These are phyloP conservation scores for Cladophialophora psammophila DNA, from an alignment of 2,329 filamentous ascomycete species.

Conservation along the genomic window DNA sequence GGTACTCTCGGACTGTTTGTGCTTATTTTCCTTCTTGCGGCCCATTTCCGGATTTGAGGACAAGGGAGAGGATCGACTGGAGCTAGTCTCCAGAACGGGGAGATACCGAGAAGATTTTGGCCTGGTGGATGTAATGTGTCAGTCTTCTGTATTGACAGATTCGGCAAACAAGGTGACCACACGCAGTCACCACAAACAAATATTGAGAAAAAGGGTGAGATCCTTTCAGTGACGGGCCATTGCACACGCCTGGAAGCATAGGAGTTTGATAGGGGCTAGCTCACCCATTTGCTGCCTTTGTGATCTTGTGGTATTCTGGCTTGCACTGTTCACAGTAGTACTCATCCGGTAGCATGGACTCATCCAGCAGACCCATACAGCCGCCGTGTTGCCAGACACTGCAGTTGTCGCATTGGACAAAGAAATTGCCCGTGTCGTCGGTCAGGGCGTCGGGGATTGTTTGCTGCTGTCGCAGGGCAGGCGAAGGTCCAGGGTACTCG, in stretches of 20 bases:
- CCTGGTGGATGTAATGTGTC: slow-evolving; percentile 48
- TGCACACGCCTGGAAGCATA: slow-evolving; percentile 14
- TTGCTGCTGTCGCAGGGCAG: slow-evolving; percentile 33
- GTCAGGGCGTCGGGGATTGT: slow-evolving; percentile 20
- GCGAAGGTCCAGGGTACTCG: slow-evolving; percentile 80
- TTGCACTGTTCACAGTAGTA: slow-evolving; percentile 98
- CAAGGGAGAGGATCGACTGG: slow-evolving; percentile 52
- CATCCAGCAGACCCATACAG: slow-evolving; percentile 95
- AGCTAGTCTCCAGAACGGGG: slow-evolving; percentile 62
- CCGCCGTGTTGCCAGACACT: slow-evolving; percentile 98
- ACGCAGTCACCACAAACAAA: not conserved
- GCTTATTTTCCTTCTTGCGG: slow-evolving; percentile 55
- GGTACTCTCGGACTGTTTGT: slow-evolving; percentile 64
- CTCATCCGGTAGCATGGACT: slow-evolving; percentile 89
- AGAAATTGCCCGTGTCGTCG: slow-evolving; percentile 92
- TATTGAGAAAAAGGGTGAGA: not conserved
- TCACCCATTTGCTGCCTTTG: slow-evolving; percentile 83
- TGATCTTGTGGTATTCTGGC: slow-evolving; percentile 87
- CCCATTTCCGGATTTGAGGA: slow-evolving; percentile 51
- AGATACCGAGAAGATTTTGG: slow-evolving; percentile 70
- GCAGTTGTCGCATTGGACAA: slow-evolving; percentile 97
- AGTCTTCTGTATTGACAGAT: slow-evolving; percentile 5
- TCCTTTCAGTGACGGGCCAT: not conserved
- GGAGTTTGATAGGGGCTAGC: slow-evolving; percentile 46
- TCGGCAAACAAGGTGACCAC: slow-evolving; percentile 9